Conservation (phyloP, 2,329 filamentous ascomycete genomes). For the Phyllosticta paracitricarpa region DNA sequence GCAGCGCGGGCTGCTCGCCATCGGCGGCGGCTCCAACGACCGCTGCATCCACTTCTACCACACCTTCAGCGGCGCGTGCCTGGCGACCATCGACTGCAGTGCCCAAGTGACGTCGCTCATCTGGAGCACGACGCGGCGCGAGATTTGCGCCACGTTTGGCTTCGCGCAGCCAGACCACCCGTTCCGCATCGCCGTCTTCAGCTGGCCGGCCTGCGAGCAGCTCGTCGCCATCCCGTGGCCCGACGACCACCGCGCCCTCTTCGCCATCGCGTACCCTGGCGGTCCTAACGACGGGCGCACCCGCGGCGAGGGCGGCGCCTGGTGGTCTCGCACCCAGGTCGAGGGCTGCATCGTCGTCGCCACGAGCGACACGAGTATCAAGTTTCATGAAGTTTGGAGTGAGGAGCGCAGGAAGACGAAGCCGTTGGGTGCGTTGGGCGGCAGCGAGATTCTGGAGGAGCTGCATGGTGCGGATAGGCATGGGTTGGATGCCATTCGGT, state of each 20-base stretch:
- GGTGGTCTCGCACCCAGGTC: conserved; percentile 47
- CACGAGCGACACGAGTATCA: conserved; percentile 82
- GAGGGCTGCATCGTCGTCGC: conserved; percentile 87
- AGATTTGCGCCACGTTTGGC: conserved; percentile 89
- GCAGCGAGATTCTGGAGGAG: conserved; percentile 76
- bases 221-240: conserved; percentile 80
- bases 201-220: conserved; percentile 84
- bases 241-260: conserved; percentile 68
- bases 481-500: conserved; percentile 22
- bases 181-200: conserved; percentile 82
- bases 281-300: conserved; percentile 36
- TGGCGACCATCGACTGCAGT: conserved; percentile 85
- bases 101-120: conserved; percentile 89
- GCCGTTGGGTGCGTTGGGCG: conserved; percentile 49
- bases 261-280: conserved; percentile 75
- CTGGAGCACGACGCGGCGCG: conserved; percentile 75
- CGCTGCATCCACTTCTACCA: conserved; percentile 96
- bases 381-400: conserved; percentile 94
- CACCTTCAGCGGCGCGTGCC: conserved; percentile 66
- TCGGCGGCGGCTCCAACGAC: conserved; percentile 88
- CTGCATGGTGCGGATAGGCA: conserved; percentile 71
- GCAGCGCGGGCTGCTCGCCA: conserved; percentile 78
- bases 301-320: conserved; percentile 43
- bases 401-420: conserved; percentile 46
- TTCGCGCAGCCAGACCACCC: conserved; percentile 86